phyloP scores from a whole-genome alignment of 116 monocot species.

The Cymodocea nodosa region DNA sequence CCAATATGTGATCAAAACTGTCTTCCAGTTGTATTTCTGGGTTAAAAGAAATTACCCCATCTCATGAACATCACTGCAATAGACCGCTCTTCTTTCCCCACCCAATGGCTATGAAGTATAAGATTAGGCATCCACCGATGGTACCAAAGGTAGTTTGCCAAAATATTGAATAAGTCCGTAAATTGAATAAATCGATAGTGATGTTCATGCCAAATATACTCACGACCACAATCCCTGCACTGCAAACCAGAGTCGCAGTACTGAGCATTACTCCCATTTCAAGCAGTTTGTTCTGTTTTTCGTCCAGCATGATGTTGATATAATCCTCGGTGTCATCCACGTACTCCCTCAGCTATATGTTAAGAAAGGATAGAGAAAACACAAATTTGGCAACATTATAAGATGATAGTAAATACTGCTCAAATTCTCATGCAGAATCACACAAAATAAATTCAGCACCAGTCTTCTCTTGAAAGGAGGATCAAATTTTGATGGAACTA shows the following conservation, averaged over 20 bases:
- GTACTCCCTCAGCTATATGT: slow-evolving; percentile 32
- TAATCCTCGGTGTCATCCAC: slow-evolving; percentile 53
- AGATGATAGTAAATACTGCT: too few species aligned
- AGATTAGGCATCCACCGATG: slow-evolving; percentile 14
- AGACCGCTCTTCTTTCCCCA: slow-evolving; percentile 43
- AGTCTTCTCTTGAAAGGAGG: too few species aligned
- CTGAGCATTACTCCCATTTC: slow-evolving; percentile 50
- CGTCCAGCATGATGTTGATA: slow-evolving; percentile 58
- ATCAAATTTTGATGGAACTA: too few species aligned
- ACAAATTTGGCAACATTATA: not conserved
- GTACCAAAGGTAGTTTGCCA: slow-evolving; percentile 32
- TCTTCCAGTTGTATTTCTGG: too few species aligned
- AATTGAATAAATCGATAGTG: slow-evolving; percentile 8
- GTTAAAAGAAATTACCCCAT: too few species aligned
- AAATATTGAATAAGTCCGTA: slow-evolving; percentile 8
- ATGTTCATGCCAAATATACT: slow-evolving; percentile 54
- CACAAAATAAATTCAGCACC: too few species aligned
- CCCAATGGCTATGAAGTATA: slow-evolving; percentile 32
- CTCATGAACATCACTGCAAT: slow-evolving; percentile 13
- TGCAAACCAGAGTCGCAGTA: slow-evolving; percentile 33
- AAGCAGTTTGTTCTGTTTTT: slow-evolving; percentile 50
- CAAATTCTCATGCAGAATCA: too few species aligned
- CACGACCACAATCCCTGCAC: slow-evolving; percentile 34
- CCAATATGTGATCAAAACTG: too few species aligned
- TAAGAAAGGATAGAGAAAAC: not conserved